Base-by-base conservation (phyloP, 2,329 filamentous ascomycete species). In the Apiospora rasikravindrae region DNA sequence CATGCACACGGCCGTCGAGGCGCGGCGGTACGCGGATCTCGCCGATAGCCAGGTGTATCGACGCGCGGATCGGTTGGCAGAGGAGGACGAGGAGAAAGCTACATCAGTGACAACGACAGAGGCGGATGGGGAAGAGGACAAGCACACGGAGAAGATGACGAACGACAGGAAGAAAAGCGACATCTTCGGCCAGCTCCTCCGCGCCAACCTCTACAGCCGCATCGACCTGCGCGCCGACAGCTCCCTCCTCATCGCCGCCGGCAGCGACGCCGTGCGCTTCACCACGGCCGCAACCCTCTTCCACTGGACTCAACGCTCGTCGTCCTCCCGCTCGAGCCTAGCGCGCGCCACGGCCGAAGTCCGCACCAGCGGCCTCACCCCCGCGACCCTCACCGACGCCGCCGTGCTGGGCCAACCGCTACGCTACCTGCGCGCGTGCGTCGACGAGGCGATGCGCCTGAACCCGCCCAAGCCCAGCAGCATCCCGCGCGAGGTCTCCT, bases 361-460 rank as follows among this genome's bases (percentile, higher is more conserved):
- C 1, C 53, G 70, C 42, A 16, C 1, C 61, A 66, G 53, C 42
- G 70, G 29, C 57, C 44, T 47, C 6, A 49, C 14, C 1, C 70
- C 61, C 4, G 11, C 64, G 1, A 45, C 29, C 42, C 3, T 71
- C 57, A 67, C 70, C 4, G 70, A 71, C 22, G 42, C 57, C 66
- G 57, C 53, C 8, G 13, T 51, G 29, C 26, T 51, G 44, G 42
- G 44, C 42, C 6, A 44, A 13, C 16, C 22, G 29, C 70, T 71
- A 16, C 40, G 47, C 13, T 72, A 70, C 69, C 49, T 73, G 19
- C 66, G 70, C 16, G 72, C 72, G 2, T 68, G 70, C 69, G 53
- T 73, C 53, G 70, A 73, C 53, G 72, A 73, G 72, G 51, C 69
- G 24, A 42, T 64, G 69, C 69, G 72, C 3, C 67, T 73, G 29